phyloP scores from a whole-genome alignment of 2,329 filamentous ascomycete genomes.

The Penicillium psychrosexuale region DNA sequence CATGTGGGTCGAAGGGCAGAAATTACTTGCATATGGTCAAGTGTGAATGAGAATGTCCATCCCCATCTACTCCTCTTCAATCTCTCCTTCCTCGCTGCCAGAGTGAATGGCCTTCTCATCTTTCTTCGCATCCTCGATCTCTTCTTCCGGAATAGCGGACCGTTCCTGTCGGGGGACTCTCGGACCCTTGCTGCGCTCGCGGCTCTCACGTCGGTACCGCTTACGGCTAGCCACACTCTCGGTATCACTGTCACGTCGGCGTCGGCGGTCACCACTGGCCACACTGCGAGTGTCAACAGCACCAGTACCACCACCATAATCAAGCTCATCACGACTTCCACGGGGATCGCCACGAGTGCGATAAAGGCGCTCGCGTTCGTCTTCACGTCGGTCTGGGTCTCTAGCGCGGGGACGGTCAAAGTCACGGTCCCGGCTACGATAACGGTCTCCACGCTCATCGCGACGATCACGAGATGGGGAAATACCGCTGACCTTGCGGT shows the following conservation, averaged over 20 bases:
- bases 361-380: constrained; percentile 84
- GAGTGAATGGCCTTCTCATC: constrained; percentile 62
- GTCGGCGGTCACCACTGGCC: constrained; percentile 66
- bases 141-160: constrained; percentile 35
- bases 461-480: constrained; percentile 47
- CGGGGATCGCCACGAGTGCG: constrained; percentile 75
- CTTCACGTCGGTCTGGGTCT: constrained; percentile 60
- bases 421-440: constrained; percentile 43
- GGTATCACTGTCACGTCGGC: constrained; percentile 74
- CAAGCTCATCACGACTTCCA: constrained; percentile 79
- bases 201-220: constrained; percentile 46
- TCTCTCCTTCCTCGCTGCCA: constrained; percentile 96
- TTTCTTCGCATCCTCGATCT: constrained; percentile 31
- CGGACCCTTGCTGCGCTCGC: constrained; percentile 35
- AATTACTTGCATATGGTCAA: constrained; percentile 4
- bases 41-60: neutral
- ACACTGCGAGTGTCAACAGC: constrained; percentile 49
- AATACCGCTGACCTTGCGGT: constrained; percentile 72
- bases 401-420: constrained; percentile 39
- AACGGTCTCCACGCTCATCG: constrained; percentile 37
- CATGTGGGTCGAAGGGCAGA: neutral
- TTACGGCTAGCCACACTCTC: constrained; percentile 62
- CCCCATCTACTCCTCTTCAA: constrained; percentile 56
- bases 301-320: constrained; percentile 74
- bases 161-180: constrained; percentile 54